phyloP scores from a whole-genome alignment of 2,329 filamentous ascomycete genomes.

The Claviceps paspali region DNA sequence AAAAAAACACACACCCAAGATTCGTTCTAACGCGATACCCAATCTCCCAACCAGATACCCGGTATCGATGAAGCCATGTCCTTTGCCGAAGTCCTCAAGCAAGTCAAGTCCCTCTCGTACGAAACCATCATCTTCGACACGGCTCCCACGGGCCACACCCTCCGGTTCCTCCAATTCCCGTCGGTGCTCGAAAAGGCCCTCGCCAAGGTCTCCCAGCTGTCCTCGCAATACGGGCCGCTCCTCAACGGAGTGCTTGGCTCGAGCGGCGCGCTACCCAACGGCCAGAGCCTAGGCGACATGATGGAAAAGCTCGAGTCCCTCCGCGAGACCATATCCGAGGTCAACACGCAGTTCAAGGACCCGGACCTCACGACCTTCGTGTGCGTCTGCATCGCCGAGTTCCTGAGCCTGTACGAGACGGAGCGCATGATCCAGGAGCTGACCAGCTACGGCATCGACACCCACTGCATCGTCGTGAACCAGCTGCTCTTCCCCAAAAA shows the following conservation, averaged over 20 bases:
- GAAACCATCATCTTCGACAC: conserved; percentile 99
- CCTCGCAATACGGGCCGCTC: conserved; percentile 87
- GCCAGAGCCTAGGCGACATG: conserved; percentile 84
- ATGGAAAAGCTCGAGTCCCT: conserved; percentile 89
- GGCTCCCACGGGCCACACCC: conserved; percentile 90
- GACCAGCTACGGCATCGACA: conserved; percentile 84
- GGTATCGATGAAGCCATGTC: conserved; percentile 99
- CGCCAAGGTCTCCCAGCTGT: conserved; percentile 91
- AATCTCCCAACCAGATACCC: conserved; percentile 85
- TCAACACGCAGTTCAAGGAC: conserved; percentile 97
- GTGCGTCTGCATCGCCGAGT: conserved; percentile 96
- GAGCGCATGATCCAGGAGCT: conserved; percentile 99
- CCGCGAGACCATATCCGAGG: conserved; percentile 83
- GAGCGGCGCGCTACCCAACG: conserved; percentile 63
- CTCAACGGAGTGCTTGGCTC: conserved; percentile 83
- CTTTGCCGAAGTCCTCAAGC: conserved; percentile 96
- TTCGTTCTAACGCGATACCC: too few relatives aligned
- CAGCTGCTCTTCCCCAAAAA: conserved; percentile 87
- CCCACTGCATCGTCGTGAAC: conserved; percentile 94
- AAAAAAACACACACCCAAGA: not conserved
- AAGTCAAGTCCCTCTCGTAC: conserved; percentile 97
- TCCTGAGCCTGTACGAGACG: conserved; percentile 91
- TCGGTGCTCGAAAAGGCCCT: conserved; percentile 96
- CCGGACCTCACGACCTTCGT: conserved; percentile 91
- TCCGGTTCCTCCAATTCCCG: conserved; percentile 96